Conservation (phyloP, 768 basidiomycete genomes). For the Neoboletus subvelutipes region DNA sequence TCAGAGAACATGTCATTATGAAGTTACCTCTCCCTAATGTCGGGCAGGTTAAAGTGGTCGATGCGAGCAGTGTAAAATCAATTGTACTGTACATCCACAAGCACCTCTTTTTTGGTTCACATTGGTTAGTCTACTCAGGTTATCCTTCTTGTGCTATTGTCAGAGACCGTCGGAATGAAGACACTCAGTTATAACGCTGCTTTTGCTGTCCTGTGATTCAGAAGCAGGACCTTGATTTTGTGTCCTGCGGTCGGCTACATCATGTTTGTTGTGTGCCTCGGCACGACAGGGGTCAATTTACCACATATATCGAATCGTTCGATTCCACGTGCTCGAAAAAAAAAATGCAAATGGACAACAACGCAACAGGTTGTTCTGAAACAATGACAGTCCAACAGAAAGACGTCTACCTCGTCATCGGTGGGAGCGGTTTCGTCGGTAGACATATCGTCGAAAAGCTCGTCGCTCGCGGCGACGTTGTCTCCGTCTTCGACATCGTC, state of each 20-base stretch:
- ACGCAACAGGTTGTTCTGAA: neutral
- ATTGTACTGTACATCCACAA: neutral
- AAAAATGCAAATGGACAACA: slow-evolving; percentile 13
- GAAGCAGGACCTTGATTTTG: neutral
- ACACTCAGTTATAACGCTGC: too few species aligned
- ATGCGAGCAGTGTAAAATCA: neutral
- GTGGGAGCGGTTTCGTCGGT: slow-evolving; percentile 91
- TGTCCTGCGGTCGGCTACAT: too few species aligned
- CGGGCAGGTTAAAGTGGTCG: neutral
- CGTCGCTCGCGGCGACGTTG: slow-evolving; percentile 71
- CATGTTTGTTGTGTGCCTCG: too few species aligned
- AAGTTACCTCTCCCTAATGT: neutral
- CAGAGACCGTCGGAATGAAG: too few species aligned
- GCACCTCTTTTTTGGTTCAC: neutral
- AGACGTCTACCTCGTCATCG: slow-evolving; percentile 88
- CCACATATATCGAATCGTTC: neutral
- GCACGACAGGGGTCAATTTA: slow-evolving; percentile 8
- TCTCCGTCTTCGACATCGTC: slow-evolving; percentile 89
- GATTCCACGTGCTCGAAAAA: slow-evolving; percentile 8
- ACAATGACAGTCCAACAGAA: slow-evolving; percentile 31
- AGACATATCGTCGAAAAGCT: slow-evolving; percentile 88
- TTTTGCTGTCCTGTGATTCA: neutral
- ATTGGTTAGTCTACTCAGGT: neutral
- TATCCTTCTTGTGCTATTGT: neutral
- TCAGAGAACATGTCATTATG: neutral